Conservation (phyloP, 805 yeast species). For the Candida jianshihensis region DNA sequence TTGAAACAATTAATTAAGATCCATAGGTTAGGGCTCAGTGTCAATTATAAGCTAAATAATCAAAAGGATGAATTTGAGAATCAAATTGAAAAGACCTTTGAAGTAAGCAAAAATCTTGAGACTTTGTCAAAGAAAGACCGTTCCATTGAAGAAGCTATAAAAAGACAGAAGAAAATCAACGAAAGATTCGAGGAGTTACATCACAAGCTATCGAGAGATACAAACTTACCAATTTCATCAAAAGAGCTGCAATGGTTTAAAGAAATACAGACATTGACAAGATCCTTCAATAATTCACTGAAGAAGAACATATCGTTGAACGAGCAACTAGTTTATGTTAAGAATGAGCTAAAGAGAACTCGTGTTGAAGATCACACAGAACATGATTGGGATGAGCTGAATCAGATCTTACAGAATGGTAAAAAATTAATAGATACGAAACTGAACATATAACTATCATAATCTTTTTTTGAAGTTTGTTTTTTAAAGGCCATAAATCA, state of each 20-base stretch:
- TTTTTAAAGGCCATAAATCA: too few relatives aligned
- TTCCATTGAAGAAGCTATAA: constrained; percentile 14
- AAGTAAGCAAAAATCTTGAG: constrained; percentile 10
- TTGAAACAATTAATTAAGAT: constrained; percentile 9
- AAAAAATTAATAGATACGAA: constrained; percentile 20
- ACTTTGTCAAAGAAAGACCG: constrained; percentile 6
- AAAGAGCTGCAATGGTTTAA: constrained; percentile 40
- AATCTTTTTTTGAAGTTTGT: too few relatives aligned
- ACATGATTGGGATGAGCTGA: constrained; percentile 27
- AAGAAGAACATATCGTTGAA: constrained; percentile 19
- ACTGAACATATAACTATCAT: constrained; percentile 11
- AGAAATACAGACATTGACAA: constrained; percentile 30
- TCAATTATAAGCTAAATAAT: constrained; percentile 29
- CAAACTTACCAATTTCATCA: constrained; percentile 27
- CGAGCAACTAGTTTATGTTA: constrained; percentile 24
- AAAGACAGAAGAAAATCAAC: constrained; percentile 28
- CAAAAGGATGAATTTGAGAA: constrained; percentile 36
- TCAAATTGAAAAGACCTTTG: constrained; percentile 28
- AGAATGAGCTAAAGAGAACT: constrained; percentile 18
- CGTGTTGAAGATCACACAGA: constrained; percentile 1
- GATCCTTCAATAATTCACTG: constrained; percentile 26
- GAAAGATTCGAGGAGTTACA: constrained; percentile 26
- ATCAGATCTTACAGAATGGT: constrained; percentile 26
- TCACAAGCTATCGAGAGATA: constrained; percentile 18
- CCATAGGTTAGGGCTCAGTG: constrained; percentile 27